These are phyloP conservation scores for Fusarium sulawesiense DNA, from an alignment of 2,329 filamentous ascomycete species.

Conservation along the genomic window DNA sequence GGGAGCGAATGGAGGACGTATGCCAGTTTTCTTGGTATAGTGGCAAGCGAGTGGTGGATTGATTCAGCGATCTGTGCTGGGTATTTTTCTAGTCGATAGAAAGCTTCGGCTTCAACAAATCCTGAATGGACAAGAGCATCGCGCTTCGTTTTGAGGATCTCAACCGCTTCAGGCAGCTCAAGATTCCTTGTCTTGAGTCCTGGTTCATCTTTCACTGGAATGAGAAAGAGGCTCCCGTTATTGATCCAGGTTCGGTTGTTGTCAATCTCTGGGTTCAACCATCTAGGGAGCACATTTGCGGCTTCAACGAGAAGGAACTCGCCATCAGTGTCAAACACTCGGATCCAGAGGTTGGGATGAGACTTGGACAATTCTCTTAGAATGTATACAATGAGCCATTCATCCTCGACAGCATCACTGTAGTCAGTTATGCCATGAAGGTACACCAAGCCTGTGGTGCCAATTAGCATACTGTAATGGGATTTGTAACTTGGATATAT, in stretches of 20 bases:
- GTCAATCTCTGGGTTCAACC: conserved; percentile 92
- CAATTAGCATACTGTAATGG: conserved; percentile 11
- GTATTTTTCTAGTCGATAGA: conserved; percentile 87
- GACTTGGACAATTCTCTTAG: conserved; percentile 82
- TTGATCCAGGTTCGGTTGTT: conserved; percentile 92
- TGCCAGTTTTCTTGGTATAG: conserved; percentile 84
- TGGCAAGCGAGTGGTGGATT: conserved; percentile 79
- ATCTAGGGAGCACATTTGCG: conserved; percentile 85
- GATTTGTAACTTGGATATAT: conserved; percentile 15
- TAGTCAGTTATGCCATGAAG: conserved; percentile 85
- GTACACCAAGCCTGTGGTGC: conserved; percentile 62
- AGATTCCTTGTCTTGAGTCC: conserved; percentile 58
- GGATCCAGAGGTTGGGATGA: conserved; percentile 81
- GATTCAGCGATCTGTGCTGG: conserved; percentile 79
- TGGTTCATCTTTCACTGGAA: conserved; percentile 64
- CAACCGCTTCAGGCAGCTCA: conserved; percentile 72
- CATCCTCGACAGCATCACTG: conserved; percentile 94
- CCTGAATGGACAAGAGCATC: conserved; percentile 75
- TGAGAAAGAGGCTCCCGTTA: conserved; percentile 77
- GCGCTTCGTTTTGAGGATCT: conserved; percentile 67
- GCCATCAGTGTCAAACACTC: conserved; percentile 87
- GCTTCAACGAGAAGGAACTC: conserved; percentile 97
- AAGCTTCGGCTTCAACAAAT: conserved; percentile 86
- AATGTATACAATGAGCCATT: conserved; percentile 95
- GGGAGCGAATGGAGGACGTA: conserved; percentile 81